Evolutionary conservation across 2,329 filamentous ascomycete species (phyloP), one percentile per base, ranked within the genome.

Genomic region (Sporothrix pseudoabietina): DNA sequence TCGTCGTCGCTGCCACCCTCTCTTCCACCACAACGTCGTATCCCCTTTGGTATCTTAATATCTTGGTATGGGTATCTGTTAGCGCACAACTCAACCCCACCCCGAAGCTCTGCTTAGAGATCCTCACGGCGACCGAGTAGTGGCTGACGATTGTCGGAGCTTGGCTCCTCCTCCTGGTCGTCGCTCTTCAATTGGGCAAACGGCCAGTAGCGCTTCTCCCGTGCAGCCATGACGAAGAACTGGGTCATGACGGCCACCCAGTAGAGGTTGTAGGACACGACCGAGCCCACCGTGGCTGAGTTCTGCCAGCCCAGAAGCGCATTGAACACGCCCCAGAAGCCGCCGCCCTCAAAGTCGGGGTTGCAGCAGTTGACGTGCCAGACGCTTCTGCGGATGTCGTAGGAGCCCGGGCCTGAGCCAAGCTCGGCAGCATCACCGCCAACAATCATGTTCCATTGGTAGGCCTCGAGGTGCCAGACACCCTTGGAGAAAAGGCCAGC

Each of bases 241-340:
- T 72, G 72, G 2, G 66, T 35, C 14, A 76, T 74, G 26, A 76
- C 73, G 26, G 52, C 70, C 69, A 95, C 82, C 94, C 94, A 97
- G 83, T 97, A 97, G 12, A 96, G 75, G 79, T 97, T 97, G 83
- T 97, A 97, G 0, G 92, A 90, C 75, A 97, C 89, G 74, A 97
- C 92, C 0, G 92, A 94, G 61, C 94, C 93, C 77, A 94, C 93
- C 0, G 94, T 97, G 3, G 93, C 94, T 14, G 92, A 93, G 83
- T 97, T 97, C 74, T 90, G 89, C 94, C 94, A 97, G 72, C 94
- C 94, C 8, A 97, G 85, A 71, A 97, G 86, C 73, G 92, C 90
- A 77, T 97, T 96, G 85, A 97, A 93, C 76, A 97, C 89, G 71
- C 92, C 93, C 94, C 93, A 97, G 59, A 91, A 92, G 52, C 91